phyloP scores from a whole-genome alignment of 805 yeast species.

The Lipomyces lipofer region DNA sequence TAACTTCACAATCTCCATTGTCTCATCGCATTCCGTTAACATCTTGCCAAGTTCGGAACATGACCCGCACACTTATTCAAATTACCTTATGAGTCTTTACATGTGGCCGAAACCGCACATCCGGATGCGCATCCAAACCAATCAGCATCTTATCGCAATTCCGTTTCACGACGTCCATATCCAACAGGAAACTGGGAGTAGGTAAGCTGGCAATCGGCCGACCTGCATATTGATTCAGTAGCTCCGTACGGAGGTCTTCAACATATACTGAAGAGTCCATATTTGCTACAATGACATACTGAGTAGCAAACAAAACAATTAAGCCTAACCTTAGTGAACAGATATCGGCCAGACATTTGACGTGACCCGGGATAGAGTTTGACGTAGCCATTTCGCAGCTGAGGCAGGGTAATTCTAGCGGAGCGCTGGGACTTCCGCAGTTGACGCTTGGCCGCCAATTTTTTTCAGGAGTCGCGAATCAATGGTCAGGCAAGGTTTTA shows the following conservation, averaged over 20 bases:
- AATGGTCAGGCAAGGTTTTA: too few relatives aligned
- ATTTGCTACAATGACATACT: too few relatives aligned
- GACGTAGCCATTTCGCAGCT: neutral
- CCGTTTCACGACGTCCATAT: constrained; percentile 42
- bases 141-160: constrained; percentile 55
- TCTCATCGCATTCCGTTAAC: constrained; percentile 57
- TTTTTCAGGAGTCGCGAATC: too few relatives aligned
- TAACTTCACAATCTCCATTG: constrained; percentile 53
- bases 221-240: constrained; percentile 40
- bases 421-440: too few relatives aligned
- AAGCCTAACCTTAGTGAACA: too few relatives aligned
- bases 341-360: neutral
- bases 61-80: neutral
- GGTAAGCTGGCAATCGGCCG: constrained; percentile 50
- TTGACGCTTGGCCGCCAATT: too few relatives aligned
- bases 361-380: neutral
- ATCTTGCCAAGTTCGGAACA: neutral
- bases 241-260: neutral
- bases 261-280: constrained; percentile 2
- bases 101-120: constrained; percentile 61
- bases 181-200: constrained; percentile 60
- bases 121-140: constrained; percentile 44
- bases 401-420: too few relatives aligned
- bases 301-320: too few relatives aligned
- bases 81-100: constrained; percentile 68